Conservation (phyloP, 2,329 filamentous ascomycete genomes). For the Elsinoe australis region DNA sequence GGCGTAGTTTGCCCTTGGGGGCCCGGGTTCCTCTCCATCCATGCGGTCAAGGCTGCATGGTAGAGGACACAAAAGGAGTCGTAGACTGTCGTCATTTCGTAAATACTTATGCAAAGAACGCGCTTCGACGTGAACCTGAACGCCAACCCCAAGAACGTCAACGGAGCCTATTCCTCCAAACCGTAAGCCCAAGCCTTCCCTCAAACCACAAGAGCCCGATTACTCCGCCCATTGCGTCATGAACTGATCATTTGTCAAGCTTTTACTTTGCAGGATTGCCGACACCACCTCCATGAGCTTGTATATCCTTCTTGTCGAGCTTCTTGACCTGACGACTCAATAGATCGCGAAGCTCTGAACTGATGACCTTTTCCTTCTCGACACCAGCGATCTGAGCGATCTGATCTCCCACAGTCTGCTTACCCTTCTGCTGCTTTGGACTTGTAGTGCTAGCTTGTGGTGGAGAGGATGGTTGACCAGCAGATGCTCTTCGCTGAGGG, state of each 20-base stretch:
- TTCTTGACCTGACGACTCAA: slow-evolving; percentile 54
- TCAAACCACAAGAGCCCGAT: too few species aligned
- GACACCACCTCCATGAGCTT: slow-evolving; percentile 39
- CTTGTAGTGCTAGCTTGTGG: slow-evolving; percentile 6
- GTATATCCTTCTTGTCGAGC: slow-evolving; percentile 40
- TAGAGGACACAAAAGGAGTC: too few species aligned
- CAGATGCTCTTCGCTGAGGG: slow-evolving; percentile 8
- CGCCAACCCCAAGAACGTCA: too few species aligned
- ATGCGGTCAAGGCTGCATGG: too few species aligned
- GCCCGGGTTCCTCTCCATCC: too few species aligned
- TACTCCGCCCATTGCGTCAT: too few species aligned
- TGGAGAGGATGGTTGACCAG: slow-evolving; percentile 16
- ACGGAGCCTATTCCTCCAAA: too few species aligned
- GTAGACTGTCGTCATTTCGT: too few species aligned
- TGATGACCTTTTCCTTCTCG: slow-evolving; percentile 49
- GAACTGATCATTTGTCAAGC: neutral
- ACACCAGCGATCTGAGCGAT: slow-evolving; percentile 23
- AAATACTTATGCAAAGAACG: too few species aligned
- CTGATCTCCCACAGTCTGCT: slow-evolving; percentile 29
- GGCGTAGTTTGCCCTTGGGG: too few species aligned
- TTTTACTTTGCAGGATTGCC: slow-evolving; percentile 22
- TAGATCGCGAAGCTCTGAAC: slow-evolving; percentile 53
- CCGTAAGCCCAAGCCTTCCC: too few species aligned
- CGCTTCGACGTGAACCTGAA: too few species aligned
- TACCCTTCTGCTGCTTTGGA: slow-evolving; percentile 22